Base-by-base conservation (phyloP, 1,284 basidiomycete species). In the Taiwanofungus camphoratus region DNA sequence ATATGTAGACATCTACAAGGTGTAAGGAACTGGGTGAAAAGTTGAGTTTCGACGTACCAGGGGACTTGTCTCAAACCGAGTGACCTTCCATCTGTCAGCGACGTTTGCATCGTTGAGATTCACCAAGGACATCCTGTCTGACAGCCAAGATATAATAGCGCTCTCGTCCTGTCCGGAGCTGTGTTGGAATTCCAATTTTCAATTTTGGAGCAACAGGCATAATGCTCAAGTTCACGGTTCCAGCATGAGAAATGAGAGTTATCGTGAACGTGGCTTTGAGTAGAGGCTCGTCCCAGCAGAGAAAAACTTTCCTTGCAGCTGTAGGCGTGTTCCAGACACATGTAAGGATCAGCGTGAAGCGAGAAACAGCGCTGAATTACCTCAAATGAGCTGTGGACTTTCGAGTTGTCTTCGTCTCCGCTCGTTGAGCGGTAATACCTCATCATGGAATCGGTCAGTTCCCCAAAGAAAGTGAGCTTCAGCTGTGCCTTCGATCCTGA, bases 221-320 rank as follows among this genome's bases (percentile, higher is more conserved):
- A 70, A 97, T 98, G 68, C 84, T 85, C 48, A 94, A 65, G 59
- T 77, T 86, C 55, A 83, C 79, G 0, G 85, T 87, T 55, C 79
- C 73, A n/a, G 68, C 70, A 49, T 83, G 82, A 23, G 92, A 92
- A 53, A 99, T 79, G 73, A 97, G 75, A 13, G 85, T 86, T 54
- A 97, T 71, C 44, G 73, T 60, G 64, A 88, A 96, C 2, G 84
- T 92, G 5, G 93, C 87, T 65, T 98, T 98, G 58, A 96, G 74
- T 18, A 82, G 73, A 19, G 95, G 95, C 62, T 98, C 93, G 61
- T 97, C 95, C 89, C 90, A 98, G 64, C 79, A 86, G 21, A 89
- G 90, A 64, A 92, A 89, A 8, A 85, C 83, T 40, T 79, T 73
- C 46, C 93, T 74, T 4, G 92, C 92, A 45, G 84, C 81, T 19